Evolutionary conservation across 1,284 basidiomycete species (phyloP), one percentile per base, ranked within the genome.

Genomic region (Mycosarcoma maydis): DNA sequence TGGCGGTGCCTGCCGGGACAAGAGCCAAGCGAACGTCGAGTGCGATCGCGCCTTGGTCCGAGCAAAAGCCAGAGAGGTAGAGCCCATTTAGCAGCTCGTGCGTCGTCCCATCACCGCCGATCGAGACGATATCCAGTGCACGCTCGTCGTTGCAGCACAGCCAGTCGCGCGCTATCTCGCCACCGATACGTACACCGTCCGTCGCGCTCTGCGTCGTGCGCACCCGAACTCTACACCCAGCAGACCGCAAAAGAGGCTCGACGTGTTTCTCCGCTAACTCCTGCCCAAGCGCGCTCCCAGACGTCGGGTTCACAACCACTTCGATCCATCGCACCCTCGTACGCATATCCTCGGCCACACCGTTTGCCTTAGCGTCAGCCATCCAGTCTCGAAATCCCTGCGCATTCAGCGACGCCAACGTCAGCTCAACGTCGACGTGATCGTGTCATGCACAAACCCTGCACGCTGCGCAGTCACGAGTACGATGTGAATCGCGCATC

Each of bases 1-100:
- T 97, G 17, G 92, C 93, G n/a, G 94, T 97, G 10, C 94, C 94
- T 37, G 88, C 87, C 3, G 94, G 93, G 14, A 86, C 78, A 6
- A 85, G 61, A 2, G 84, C 73, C 2, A 86, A 32, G 20, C 76
- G 52, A 16, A 76, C 24, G 8, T 37, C n/a, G n/a, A n/a, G n/a
- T n/a, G n/a, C n/a, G n/a, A n/a, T n/a, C n/a, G n/a, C 34, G n/a
- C 6, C 3, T n/a, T 43, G 39, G 0, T 11, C 3, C n/a, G n/a
- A n/a, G n/a, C n/a, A n/a, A n/a, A n/a, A n/a, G n/a, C n/a, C n/a
- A n/a, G n/a, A n/a, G 17, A 34, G 30, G 20, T 40, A 62, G 5
- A 77, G 40, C 9, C 80, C 80, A 17, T 81, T 77, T 14, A 82
- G 40, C 10, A 82, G 22, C 36, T 82, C 82, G 47, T 78, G 72